phyloP scores from a whole-genome alignment of 257 asterid genomes.

The Solanum phureja region DNA sequence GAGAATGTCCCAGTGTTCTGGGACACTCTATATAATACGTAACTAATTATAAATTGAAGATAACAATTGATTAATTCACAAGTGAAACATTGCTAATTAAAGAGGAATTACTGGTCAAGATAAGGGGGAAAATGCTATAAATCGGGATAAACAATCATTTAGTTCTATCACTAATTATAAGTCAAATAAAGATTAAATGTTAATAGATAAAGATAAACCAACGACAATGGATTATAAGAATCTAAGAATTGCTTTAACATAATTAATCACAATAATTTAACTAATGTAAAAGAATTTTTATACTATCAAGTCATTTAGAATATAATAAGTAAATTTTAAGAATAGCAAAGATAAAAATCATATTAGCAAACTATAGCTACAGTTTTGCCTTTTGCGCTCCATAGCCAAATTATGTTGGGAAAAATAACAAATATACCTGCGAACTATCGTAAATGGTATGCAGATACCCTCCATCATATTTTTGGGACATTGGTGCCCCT shows the following conservation, averaged over 20 bases:
- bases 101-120: not conserved
- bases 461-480: too few species aligned
- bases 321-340: too few species aligned
- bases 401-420: too few species aligned
- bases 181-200: not conserved
- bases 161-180: not conserved
- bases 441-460: too few species aligned
- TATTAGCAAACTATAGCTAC: too few species aligned
- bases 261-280: not conserved
- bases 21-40: not conserved
- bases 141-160: not conserved
- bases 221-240: not conserved
- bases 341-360: too few species aligned
- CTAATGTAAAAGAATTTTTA: not conserved
- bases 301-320: not conserved
- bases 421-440: too few species aligned
- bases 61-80: not conserved
- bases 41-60: not conserved
- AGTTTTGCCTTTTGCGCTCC: too few species aligned
- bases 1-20: not conserved
- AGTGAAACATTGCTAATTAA: not conserved
- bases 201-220: not conserved
- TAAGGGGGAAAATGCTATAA: not conserved
- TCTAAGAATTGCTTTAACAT: not conserved
- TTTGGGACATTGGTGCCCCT: too few species aligned